Base-by-base conservation (phyloP, 2,329 filamentous ascomycete species). In the Blastomyces percursus region DNA sequence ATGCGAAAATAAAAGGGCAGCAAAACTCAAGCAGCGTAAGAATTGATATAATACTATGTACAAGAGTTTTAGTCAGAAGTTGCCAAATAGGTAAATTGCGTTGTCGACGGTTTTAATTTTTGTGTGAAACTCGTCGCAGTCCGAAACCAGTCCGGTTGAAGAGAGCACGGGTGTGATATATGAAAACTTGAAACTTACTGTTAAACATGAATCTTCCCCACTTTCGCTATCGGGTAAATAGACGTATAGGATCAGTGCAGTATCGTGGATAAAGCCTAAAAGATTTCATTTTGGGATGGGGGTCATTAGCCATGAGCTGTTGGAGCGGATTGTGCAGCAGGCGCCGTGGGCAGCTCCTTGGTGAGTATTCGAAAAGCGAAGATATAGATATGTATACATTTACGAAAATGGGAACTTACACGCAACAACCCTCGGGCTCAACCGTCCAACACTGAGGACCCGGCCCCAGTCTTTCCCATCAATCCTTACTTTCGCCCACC, bases 391-490 rank as follows among this genome's bases (percentile, higher is more conserved):
- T 32, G n/a, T 54, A 42, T 38, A 38, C 1, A 38, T 40, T 44
- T 48, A 48, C 24, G 4, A 58, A 21, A 48, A 14, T 30, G 16
- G 24, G 24, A 21, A 71, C 83, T 77, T 66, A 86, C 92, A 96
- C 62, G 92, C 94, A 78, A 97, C 94, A 60, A 97, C 93, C 67
- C 91, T 83, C 0, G 91, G 93, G 68, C 94, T 93, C 38, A 97
- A 78, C 59, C 92, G 82, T 1, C 93, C 93, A 14, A 97, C 92
- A 73, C 91, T 95, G 67, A 99, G 80, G n/a, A 97, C 93, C 67
- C 85, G 86, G 40, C 91, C 91, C 93, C 94, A 97, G 73, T 99
- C 94, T 73, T 86, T 88, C 42, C 91, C 94, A 76, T 97, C 94
- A 30, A 97, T 91, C 61, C 90, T 82, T 44, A 97, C 93, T 30